Base-by-base conservation (phyloP, 1,284 basidiomycete genomes). In the Tetrapyrgos nigripes region DNA sequence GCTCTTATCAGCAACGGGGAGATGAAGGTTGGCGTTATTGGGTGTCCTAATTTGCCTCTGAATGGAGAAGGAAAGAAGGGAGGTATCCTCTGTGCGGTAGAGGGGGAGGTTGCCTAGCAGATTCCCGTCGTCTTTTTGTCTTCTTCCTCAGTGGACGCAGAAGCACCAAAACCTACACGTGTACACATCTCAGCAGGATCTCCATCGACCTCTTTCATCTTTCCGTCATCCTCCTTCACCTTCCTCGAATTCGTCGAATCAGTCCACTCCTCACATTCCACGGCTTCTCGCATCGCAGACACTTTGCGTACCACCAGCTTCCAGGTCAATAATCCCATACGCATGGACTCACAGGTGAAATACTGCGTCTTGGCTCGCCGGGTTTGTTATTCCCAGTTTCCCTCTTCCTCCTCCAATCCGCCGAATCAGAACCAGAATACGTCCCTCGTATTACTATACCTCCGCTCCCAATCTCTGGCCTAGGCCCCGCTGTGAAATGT, bases 331-430 rank as follows among this genome's bases (percentile, higher is more conserved):
- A 70, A 82, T 19, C 84, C 93, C 44, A 81, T 91, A n/a, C 83
- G 94, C 27, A 98, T 99, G 95, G 97, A 99, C 74, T 95, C 92
- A 72, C 97, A 98, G 76, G 96, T 96, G 8, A 99, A 99, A 77
- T 99, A 99, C 69, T 89, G 91, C 29, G 90, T 89, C 67, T 85
- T 98, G 17, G 88, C 91, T 2, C 81, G 96, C 43, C 94, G 96
- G n/a, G n/a, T n/a, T n/a, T n/a, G n/a, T n/a, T n/a, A n/a, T n/a
- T n/a, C n/a, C n/a, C n/a, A n/a, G n/a, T n/a, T n/a, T n/a, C n/a
- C n/a, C n/a, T n/a, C n/a, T n/a, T n/a, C n/a, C n/a, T n/a, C n/a
- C n/a, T n/a, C n/a, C n/a, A n/a, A n/a, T n/a, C n/a, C n/a, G n/a
- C n/a, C n/a, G n/a, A n/a, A n/a, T n/a, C n/a, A n/a, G n/a, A n/a